Base-by-base conservation (phyloP, 768 basidiomycete species). In the Strobilomyces dryophilus region DNA sequence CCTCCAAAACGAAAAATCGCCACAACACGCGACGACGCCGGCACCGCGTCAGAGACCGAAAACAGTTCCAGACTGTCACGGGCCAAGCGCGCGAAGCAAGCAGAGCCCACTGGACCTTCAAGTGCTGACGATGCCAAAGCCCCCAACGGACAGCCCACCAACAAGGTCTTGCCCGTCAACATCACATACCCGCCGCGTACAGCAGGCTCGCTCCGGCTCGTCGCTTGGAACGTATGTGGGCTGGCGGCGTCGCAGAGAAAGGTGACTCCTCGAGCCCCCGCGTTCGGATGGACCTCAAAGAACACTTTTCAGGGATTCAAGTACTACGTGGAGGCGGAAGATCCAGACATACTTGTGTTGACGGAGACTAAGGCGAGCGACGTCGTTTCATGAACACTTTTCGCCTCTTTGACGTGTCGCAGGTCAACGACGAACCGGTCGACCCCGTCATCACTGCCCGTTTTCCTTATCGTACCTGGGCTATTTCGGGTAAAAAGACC, bases 171-270 rank as follows among this genome's bases (percentile, higher is more conserved):
- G 5, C 89, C 89, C n/a, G 75, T 72, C 20, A 68, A 73, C 34
- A 84, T 91, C 45, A 53, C 63, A 8, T 84, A 89, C 61, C 79
- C 83, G 24, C 72, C 76, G 6, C 79, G 78, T 45, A 60, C 49
- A 27, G 62, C 69, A 18, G 77, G 78, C 7, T 75, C 80, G 7
- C 55, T 81, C 35, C 75, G 84, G 15, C 72, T 94, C 27, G 79
- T 79, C 15, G 68, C 85, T 5, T 93, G 89, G 89, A 93, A 93
- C 64, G 79, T 94, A 7, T 89, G 85, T 57, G 85, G 92, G 5
- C 71, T 89, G 47, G 82, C 83, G 32, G 79, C 89, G 1, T 81
- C 84, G 52, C 78, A 83, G 59, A 92, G 86, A 71, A 93, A 95
- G 80, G 90, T 85, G 52, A 47, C 67, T 47, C 31, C 32, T 36